Percentiles rank a stretch among this genome's conserved stretches.
phyloP scores from a whole-genome alignment of 2,329 filamentous ascomycete genomes.

The Exophiala viscosa region DNA sequence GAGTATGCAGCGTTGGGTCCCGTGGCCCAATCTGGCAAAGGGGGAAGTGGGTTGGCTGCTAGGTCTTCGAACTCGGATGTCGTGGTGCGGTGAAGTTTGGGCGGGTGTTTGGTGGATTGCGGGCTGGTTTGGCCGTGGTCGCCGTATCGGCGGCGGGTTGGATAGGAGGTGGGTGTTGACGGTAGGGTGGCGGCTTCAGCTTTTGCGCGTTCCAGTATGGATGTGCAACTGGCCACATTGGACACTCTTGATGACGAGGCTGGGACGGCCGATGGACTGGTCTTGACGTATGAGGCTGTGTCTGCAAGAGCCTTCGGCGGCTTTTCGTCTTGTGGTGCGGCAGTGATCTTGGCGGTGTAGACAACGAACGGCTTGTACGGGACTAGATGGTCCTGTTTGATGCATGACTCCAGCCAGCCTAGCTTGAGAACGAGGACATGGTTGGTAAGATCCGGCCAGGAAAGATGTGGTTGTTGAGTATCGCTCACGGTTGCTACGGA shows the following conservation, averaged over 20 bases:
- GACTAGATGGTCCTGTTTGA: conserved; percentile 40
- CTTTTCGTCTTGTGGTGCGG: conserved; percentile 32
- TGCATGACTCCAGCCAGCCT: conserved; percentile 53
- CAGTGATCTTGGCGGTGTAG: conserved; percentile 47
- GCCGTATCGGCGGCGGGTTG: conserved; percentile 28
- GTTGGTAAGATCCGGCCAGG: conserved; percentile 29
- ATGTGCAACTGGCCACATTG: background rate
- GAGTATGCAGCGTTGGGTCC: conserved; percentile 63
- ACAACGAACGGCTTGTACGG: conserved; percentile 50
- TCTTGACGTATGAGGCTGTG: conserved; percentile 14
- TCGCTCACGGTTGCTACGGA: conserved; percentile 8
- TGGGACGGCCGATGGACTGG: conserved; percentile 4
- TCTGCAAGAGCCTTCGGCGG: conserved; percentile 9
- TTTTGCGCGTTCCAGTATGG: conserved; percentile 54
- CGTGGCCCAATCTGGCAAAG: conserved; percentile 66
- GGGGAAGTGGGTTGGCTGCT: conserved; percentile 47
- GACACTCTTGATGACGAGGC: background rate
- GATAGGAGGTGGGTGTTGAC: conserved; percentile 7
- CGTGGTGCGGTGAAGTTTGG: conserved; percentile 60
- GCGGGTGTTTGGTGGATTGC: conserved; percentile 32
- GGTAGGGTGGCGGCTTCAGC: conserved; percentile 39
- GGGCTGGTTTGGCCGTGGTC: conserved; percentile 19
- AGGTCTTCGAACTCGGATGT: conserved; percentile 70
- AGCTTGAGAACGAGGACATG: conserved; percentile 50
- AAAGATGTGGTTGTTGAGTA: background rate